Evolutionary conservation across 495 filamentous ascomycete species (phyloP).

Genomic region (Lasiosphaeria ovina): DNA sequence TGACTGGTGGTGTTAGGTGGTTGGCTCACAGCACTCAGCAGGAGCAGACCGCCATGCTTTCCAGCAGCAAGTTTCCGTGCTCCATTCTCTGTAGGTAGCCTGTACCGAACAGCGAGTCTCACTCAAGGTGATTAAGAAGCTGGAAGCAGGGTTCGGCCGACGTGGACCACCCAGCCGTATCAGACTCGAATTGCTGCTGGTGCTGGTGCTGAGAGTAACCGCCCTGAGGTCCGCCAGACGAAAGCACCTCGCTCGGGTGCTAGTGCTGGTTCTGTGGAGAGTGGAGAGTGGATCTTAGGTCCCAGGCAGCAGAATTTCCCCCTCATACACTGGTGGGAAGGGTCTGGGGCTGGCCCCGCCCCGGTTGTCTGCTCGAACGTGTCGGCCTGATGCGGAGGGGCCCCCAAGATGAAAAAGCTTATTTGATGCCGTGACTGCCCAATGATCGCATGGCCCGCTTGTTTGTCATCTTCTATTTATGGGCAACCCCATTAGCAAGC

Average conservation of each 20-base stretch:
- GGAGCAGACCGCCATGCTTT: no score
- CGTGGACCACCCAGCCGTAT: neutral
- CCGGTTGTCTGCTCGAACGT: no score
- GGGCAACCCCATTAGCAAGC: conserved; percentile 9
- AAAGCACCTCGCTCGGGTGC: neutral
- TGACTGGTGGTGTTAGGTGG: no score
- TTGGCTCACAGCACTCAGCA: no score
- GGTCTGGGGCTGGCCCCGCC: neutral
- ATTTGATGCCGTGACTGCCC: conserved; percentile 1
- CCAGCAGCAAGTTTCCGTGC: no score
- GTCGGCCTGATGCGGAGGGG: neutral
- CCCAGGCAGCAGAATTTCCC: conserved; percentile 16
- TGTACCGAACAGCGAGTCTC: neutral
- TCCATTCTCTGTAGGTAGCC: no score
- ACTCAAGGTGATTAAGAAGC: neutral
- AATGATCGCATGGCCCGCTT: conserved; percentile 4
- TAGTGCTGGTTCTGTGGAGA: neutral
- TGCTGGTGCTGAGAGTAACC: no score
- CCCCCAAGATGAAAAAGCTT: conserved; percentile 5
- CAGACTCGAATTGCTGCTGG: no score
- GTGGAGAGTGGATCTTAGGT: neutral
- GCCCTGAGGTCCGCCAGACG: no score
- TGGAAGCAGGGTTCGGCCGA: neutral
- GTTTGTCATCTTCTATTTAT: conserved; percentile 18
- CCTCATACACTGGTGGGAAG: conserved; percentile 2